Evolutionary conservation across 306 rosid genomes (phyloP), one percentile per base, ranked within the genome.

Genomic region (Cucumis cinereus): DNA sequence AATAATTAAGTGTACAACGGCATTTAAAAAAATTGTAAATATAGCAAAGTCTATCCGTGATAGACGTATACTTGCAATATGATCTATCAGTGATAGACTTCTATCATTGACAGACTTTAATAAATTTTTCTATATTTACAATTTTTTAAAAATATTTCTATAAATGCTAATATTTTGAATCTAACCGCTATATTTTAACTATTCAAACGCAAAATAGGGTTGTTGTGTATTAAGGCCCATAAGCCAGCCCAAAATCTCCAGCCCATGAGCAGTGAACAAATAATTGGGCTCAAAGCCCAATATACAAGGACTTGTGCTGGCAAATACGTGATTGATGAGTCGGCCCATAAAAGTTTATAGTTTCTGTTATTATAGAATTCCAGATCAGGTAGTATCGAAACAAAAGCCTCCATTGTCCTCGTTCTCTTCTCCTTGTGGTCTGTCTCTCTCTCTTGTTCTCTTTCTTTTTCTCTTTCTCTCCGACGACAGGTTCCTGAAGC

Each of bases 401-500:
- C 58, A 71, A 71, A 70, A 71, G 16, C 23, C 23, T 71, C 41
- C 9, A 16, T 75, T 76, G 38, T 75, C n/a, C 24, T 58, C 16
- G 16, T 28, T 58, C 47, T 28, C 61, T 41, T 30, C 59, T 47
- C 28, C 62, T 23, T 4, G 26, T 60, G 41, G 49, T 28, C 15
- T n/a, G 54, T 22, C 71, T 50, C 74, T 33, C 23, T 30, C 23
- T 60, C 24, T 58, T 10, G 23, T 19, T 41, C 58, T 28, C 61
- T 41, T 30, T 30, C 35, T 30, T n/a, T 54, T 12, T 23, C 16
- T 24, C 36, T 60, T 69, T 6, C 63, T 3, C 41, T 38, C 73
- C 58, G 67, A 10, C 38, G 49, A 38, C 67, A n/a, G 56, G 58
- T 75, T 63, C 58, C 80, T 77, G 81, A 80, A 85, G 80, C 81